Base-by-base conservation (phyloP, 2,329 filamentous ascomycete genomes). In the Apiospora phragmitis region DNA sequence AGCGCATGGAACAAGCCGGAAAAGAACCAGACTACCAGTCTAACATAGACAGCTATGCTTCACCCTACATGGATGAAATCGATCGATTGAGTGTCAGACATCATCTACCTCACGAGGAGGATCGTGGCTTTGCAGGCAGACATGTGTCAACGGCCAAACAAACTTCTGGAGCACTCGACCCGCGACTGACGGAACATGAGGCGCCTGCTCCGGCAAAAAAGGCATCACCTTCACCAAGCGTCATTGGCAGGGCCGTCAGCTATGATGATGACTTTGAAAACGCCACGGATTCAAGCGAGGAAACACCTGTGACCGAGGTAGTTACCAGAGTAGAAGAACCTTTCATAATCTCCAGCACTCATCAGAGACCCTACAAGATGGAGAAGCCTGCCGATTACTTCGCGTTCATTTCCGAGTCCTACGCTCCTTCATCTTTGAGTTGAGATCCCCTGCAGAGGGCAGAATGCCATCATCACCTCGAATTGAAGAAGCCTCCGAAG, bases 381-480 rank as follows among this genome's bases (percentile, higher is more conserved):
- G 73, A 76, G 18, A 74, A 73, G 69, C 75, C 76, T 11, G 70
- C 73, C 4, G 78, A 79, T 68, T 80, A 79, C 67, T 79, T 79
- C 41, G 71, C 74, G 11, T 79, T 78, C 51, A 75, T 80, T 14
- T 76, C 65, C 59, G 76, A 80, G 55, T 75, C 79, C 3, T 80
- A 79, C 68, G 71, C 76, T 21, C 76, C 76, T 35, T 77, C 78
- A 14, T 70, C 74, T 26, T 79, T 11, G 77, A 80, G 65, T 68
- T 79, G n/a, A 71, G 71, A 9, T 75, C 74, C 5, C 76, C 74
- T 16, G 51, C 69, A 21, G 75, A 76, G 12, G 70, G 69, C 7
- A 74, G 72, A 55, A 73, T 72, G 26, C 72, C 71, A 12, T 74
- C 76, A 12, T 70, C 74, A 38, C 72, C 71, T 47, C 74, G 73